These are phyloP conservation scores for Stylosanthes scabra DNA, from an alignment of 331 rosid species.

Conservation along the genomic window DNA sequence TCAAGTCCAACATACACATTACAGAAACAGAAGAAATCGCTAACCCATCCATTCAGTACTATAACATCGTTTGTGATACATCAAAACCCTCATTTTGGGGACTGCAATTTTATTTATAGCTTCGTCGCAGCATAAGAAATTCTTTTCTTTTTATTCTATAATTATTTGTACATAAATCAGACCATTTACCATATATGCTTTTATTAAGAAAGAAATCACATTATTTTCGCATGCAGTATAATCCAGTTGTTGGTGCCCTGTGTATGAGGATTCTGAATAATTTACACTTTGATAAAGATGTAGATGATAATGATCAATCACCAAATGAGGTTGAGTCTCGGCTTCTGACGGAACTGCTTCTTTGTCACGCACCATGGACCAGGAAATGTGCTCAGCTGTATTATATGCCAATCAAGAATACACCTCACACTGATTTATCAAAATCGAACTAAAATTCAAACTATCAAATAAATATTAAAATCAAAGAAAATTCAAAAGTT, in stretches of 20 bases:
- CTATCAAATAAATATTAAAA: neutral
- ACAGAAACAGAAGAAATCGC: too few relatives aligned
- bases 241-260: constrained; percentile 27
- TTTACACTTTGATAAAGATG: neutral
- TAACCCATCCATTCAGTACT: neutral
- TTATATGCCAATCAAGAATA: constrained; percentile 39
- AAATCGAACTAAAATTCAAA: constrained; percentile 14
- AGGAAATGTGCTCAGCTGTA: constrained; percentile 85
- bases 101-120: constrained; percentile 1
- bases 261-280: constrained; percentile 4
- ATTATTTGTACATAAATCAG: neutral
- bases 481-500: neutral
- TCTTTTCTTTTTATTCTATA: neutral
- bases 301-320: constrained; percentile 42
- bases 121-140: constrained; percentile 5
- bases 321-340: constrained; percentile 57
- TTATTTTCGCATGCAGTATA: constrained; percentile 16
- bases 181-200: constrained; percentile 29
- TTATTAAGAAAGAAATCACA: neutral
- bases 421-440: neutral
- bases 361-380: constrained; percentile 73
- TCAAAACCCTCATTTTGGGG: constrained; percentile 3
- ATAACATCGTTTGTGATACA: neutral
- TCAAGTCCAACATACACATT: too few relatives aligned
- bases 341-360: constrained; percentile 66